Base-by-base conservation (phyloP, 768 basidiomycete genomes). In the Lactifluus subvellereus region DNA sequence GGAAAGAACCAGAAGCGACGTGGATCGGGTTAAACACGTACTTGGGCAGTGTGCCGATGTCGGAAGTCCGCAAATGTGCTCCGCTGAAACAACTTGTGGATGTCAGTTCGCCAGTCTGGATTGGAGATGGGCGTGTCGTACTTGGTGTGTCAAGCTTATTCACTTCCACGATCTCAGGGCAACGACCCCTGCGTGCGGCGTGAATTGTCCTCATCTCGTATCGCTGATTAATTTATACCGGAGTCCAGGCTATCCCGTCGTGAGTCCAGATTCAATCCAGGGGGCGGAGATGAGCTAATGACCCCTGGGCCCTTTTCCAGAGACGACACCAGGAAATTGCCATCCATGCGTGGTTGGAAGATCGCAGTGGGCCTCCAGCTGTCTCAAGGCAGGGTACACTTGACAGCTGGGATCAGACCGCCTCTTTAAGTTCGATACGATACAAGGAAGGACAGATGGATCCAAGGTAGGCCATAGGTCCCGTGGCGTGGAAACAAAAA, bases 11-110 rank as follows among this genome's bases (percentile, higher is more conserved):
- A 1, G 56, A 65, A 30, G 61, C 66, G 16, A 52, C 47, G 0
- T 59, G 68, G 35, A 71, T 65, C 3, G 71, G 72, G 8, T 62
- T 70, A 35, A 70, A 64, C 22, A 67, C 68, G 16, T 73, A 71
- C 59, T 35, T 56, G 9, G 67, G 60, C 14, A 61, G 52, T 40
- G 42, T 68, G 6, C 55, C 62, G 42, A 61, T 60, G 49, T 33
- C 57, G n/a, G 59, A 68, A 22, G 37, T 69, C 18, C 48, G 61
- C 20, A 61, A 62, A 18, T 27, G 58, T 22, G n/a, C 48, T 30
- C 38, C 52, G 3, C 52, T 69, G 35, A 58, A 43, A 50, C 58
- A 55, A 35, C 53, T 69, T 27, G 48, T 40, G 37, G 64, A 69
- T 8, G 69, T 67, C 4, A 57, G 62, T n/a, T 64, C 53, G 65